Evolutionary conservation across 208 protist species (phyloP).

Genomic region (Acanthamoeba triangularis): DNA sequence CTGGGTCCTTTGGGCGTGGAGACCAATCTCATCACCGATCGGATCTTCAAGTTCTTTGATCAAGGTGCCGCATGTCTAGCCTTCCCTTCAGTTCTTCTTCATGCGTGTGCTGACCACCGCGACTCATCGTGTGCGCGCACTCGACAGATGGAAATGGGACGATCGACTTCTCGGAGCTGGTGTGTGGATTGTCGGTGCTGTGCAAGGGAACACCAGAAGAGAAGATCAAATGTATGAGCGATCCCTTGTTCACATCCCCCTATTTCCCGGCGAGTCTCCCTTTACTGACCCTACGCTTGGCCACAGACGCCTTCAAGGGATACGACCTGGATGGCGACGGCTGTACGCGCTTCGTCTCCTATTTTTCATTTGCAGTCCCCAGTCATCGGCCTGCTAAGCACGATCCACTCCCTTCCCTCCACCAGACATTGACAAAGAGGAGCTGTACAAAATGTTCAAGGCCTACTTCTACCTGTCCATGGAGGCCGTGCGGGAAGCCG

Average conservation of each 20-base stretch:
- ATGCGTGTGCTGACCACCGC: too few relatives aligned
- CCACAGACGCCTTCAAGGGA: slow-evolving; percentile 77
- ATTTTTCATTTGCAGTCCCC: not conserved
- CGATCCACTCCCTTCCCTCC: not conserved
- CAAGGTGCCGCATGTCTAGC: slow-evolving; percentile 48
- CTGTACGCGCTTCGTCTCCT: not conserved
- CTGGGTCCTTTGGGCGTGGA: slow-evolving; percentile 82
- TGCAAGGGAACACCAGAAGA: slow-evolving; percentile 83
- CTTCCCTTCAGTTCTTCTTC: not conserved
- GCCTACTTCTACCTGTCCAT: slow-evolving; percentile 85
- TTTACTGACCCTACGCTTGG: not conserved
- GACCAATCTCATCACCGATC: slow-evolving; percentile 81
- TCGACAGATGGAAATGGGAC: slow-evolving; percentile 76
- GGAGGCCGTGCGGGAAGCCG: slow-evolving; percentile 83
- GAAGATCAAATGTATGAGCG: slow-evolving; percentile 80
- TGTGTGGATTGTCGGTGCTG: slow-evolving; percentile 81
- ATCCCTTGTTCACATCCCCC: not conserved
- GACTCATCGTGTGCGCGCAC: not conserved
- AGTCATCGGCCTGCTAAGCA: not conserved
- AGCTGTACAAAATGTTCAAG: slow-evolving; percentile 82
- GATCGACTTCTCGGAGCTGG: slow-evolving; percentile 83
- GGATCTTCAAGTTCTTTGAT: slow-evolving; percentile 86
- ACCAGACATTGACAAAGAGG: slow-evolving; percentile 77
- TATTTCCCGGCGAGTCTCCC: not conserved
- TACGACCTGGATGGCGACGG: slow-evolving; percentile 81